Evolutionary conservation across 345 rosid genomes (phyloP).

Genomic region (Firmiana major): DNA sequence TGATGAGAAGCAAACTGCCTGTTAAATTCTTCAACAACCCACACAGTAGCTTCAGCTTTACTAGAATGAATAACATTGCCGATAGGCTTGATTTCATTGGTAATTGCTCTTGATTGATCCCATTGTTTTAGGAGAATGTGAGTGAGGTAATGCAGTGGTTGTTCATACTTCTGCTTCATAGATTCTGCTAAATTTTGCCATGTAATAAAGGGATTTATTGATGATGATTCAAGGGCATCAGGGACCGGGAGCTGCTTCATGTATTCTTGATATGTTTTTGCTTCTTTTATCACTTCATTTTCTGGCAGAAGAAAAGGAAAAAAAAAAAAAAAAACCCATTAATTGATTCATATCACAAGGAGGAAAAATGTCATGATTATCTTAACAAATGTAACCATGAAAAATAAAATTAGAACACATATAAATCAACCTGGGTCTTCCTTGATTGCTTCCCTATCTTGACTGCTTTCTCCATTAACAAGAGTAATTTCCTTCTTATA

Average conservation of each 20-base stretch:
- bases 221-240: no score
- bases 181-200: slow-evolving; percentile 23
- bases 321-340: not conserved
- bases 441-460: not conserved
- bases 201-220: not conserved
- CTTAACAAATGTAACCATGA: not conserved
- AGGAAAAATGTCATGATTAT: not conserved
- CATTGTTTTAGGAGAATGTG: slow-evolving; percentile 15
- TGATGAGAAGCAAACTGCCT: slow-evolving; percentile 14
- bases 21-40: slow-evolving; percentile 25
- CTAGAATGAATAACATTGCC: slow-evolving; percentile 8
- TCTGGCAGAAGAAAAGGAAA: not conserved
- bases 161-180: slow-evolving; percentile 17
- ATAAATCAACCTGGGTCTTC: slow-evolving; percentile 8
- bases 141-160: slow-evolving; percentile 28
- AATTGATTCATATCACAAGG: no score
- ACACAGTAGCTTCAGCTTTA: slow-evolving; percentile 20
- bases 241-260: slow-evolving; percentile 21
- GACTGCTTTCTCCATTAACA: not conserved
- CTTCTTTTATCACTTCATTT: not conserved
- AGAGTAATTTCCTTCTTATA: not conserved
- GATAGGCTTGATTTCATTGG: slow-evolving; percentile 10
- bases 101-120: slow-evolving; percentile 24
- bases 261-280: slow-evolving; percentile 14
- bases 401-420: not conserved